Percentiles rank a stretch among this genome's conserved stretches.
phyloP scores from a whole-genome alignment of 345 rosid species.

The Gossypium herbaceum region DNA sequence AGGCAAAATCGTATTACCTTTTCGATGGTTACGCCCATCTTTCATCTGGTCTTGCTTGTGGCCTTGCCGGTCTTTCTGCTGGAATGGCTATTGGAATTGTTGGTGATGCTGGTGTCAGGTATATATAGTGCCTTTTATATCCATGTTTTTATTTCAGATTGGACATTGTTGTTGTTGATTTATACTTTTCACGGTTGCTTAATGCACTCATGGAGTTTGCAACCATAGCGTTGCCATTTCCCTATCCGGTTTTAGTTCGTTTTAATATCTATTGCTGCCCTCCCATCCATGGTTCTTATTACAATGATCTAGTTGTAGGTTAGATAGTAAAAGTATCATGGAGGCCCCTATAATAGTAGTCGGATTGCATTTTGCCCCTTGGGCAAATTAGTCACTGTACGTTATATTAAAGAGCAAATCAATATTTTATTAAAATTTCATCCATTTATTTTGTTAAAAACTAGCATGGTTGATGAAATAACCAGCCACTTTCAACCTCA shows the following conservation, averaged over 20 bases:
- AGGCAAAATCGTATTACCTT: slow-evolving; percentile 86
- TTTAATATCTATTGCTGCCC: not conserved
- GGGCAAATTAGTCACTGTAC: too few relatives aligned
- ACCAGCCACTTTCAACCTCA: too few relatives aligned
- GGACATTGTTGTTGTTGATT: not conserved
- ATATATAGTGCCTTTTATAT: slow-evolving; percentile 4
- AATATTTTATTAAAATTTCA: too few relatives aligned
- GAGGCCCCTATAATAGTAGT: too few relatives aligned
- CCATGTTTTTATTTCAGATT: not conserved
- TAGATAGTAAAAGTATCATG: too few relatives aligned
- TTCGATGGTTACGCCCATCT: slow-evolving; percentile 93
- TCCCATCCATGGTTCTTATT: not conserved
- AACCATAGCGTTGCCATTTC: not conserved
- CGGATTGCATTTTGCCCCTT: too few relatives aligned
- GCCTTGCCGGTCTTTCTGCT: slow-evolving; percentile 92
- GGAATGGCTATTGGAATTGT: slow-evolving; percentile 98
- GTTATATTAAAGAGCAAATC: too few relatives aligned
- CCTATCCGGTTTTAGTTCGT: not conserved
- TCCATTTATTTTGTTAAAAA: too few relatives aligned
- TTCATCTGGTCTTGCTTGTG: slow-evolving; percentile 93
- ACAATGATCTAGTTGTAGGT: not conserved
- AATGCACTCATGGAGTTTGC: not conserved
- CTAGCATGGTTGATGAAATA: too few relatives aligned
- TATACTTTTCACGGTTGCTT: not conserved
- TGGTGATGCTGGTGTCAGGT: slow-evolving; percentile 97